Conservation (phyloP, 1,284 basidiomycete species). For the Cutaneotrichosporon spelunceum region DNA sequence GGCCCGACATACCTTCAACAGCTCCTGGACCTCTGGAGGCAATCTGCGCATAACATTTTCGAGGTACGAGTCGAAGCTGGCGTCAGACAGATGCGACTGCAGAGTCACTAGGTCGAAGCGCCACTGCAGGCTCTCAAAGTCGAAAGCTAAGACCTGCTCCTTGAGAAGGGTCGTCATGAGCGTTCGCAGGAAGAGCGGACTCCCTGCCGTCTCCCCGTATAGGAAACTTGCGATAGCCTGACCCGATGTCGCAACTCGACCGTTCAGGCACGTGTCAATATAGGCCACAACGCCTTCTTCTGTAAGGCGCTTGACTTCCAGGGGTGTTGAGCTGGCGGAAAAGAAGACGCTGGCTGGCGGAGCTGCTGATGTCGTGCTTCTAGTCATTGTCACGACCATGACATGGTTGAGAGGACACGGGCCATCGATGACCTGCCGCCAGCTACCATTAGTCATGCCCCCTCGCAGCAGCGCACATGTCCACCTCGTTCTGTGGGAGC, state of each 20-base stretch:
- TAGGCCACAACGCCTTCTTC: constrained; percentile 30
- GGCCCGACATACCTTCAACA: constrained; percentile 28
- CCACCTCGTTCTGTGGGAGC: constrained; percentile 35
- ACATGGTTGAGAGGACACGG: constrained; percentile 26
- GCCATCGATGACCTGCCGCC: constrained; percentile 27
- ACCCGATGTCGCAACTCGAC: constrained; percentile 15
- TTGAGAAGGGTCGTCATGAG: constrained; percentile 34
- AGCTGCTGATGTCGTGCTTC: background rate
- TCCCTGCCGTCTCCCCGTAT: constrained; percentile 33
- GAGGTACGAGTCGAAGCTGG: constrained; percentile 35
- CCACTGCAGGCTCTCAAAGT: constrained; percentile 34
- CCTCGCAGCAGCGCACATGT: constrained; percentile 23
- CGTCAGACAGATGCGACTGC: constrained; percentile 33
- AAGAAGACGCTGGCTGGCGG: background rate
- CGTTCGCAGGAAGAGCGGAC: constrained; percentile 34
- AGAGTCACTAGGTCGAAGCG: constrained; percentile 30
- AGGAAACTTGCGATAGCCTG: constrained; percentile 31
- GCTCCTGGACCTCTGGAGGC: constrained; percentile 23
- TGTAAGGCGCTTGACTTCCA: constrained; percentile 26
- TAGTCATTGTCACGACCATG: constrained; percentile 31
- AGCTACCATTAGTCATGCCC: constrained; percentile 15
- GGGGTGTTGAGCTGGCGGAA: constrained; percentile 12
- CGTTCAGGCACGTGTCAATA: constrained; percentile 29
- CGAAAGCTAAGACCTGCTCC: constrained; percentile 33
- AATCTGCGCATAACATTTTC: constrained; percentile 27